phyloP scores from a whole-genome alignment of 179 eudicot species.

The Patellifolia procumbens region DNA sequence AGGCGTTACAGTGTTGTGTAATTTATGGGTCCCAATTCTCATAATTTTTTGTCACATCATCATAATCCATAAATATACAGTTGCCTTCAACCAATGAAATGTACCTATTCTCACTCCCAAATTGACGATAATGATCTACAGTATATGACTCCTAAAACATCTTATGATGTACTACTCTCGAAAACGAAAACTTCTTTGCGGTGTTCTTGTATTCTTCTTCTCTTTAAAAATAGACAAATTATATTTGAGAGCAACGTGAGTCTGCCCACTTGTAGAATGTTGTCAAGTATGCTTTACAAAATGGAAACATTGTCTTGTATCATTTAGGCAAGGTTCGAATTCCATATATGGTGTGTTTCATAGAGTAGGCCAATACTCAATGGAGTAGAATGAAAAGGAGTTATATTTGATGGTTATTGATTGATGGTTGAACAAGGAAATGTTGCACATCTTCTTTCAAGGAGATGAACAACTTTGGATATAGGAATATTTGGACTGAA shows the following conservation, averaged over 20 bases:
- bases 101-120: background rate
- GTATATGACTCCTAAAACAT: background rate
- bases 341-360: conserved; percentile 2
- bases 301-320: conserved; percentile 9
- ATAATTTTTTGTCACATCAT: background rate
- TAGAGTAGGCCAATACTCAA: background rate
- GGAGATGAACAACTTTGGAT: no score
- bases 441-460: background rate
- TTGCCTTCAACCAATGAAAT: background rate
- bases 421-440: background rate
- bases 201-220: background rate
- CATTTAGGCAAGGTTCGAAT: conserved; percentile 10
- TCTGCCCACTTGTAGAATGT: conserved; percentile 21
- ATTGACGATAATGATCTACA: conserved; percentile 13
- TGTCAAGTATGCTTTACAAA: conserved; percentile 10
- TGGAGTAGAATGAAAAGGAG: background rate
- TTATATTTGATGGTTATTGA: background rate
- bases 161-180: background rate
- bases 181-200: background rate
- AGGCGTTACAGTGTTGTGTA: no score
- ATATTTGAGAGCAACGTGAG: conserved; percentile 6
- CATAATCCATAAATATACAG: background rate
- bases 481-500: no score
- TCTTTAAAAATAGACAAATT: background rate
- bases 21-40: conserved; percentile 6